These are phyloP conservation scores for Diaporthe citri DNA, from an alignment of 2,329 filamentous ascomycete species.

Conservation along the genomic window DNA sequence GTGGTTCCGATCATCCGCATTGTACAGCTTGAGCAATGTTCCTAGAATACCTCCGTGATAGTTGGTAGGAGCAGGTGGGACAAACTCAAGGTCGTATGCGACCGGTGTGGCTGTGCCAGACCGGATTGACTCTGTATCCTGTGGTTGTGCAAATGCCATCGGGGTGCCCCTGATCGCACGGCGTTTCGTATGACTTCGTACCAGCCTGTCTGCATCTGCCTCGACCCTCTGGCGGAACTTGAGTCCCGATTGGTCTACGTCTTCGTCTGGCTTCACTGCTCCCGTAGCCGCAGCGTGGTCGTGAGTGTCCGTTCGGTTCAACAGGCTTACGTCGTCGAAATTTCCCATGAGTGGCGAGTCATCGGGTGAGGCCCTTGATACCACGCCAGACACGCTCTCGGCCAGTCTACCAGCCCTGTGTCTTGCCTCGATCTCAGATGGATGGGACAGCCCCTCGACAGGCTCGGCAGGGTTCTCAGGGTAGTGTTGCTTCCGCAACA, in stretches of 20 bases:
- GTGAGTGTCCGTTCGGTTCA: conserved; percentile 6
- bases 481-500: conserved; percentile 44
- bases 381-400: conserved; percentile 49
- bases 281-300: conserved; percentile 33
- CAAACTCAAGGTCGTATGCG: conserved; percentile 72
- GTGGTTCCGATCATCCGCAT: conserved; percentile 57
- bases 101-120: conserved; percentile 57
- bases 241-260: conserved; percentile 29
- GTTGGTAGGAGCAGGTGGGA: conserved; percentile 71
- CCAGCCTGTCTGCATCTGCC: conserved; percentile 36
- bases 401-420: conserved; percentile 52
- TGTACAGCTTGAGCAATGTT: conserved; percentile 78
- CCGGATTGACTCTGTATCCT: conserved; percentile 16
- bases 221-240: conserved; percentile 38
- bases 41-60: conserved; percentile 82
- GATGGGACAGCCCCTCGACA: conserved; percentile 39
- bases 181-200: conserved; percentile 38
- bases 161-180: conserved; percentile 3
- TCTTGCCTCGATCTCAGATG: conserved; percentile 51
- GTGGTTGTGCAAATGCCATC: neutral
- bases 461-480: conserved; percentile 40
- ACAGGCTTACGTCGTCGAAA: conserved; percentile 25
- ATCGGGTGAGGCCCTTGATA: conserved; percentile 46
- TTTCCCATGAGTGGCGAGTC: conserved; percentile 7
- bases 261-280: neutral